Conservation (phyloP, 768 basidiomycete genomes). For the Myochromella boudieri region DNA sequence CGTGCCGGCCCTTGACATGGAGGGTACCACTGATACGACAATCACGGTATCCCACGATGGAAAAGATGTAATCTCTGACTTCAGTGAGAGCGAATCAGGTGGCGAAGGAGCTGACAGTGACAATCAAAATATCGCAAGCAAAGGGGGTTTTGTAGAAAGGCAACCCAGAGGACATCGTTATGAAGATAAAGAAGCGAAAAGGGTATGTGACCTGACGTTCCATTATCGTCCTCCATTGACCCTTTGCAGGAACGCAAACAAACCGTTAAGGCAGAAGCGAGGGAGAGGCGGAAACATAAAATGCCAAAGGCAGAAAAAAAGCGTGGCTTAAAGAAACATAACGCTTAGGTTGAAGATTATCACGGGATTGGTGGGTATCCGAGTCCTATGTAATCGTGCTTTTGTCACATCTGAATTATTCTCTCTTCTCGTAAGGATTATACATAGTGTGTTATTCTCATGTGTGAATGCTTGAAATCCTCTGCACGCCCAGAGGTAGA, state of each 20-base stretch:
- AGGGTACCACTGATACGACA: constrained; percentile 1
- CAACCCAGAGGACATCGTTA: constrained; percentile 84
- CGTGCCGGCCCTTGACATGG: constrained; percentile 34
- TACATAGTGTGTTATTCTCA: too few relatives aligned
- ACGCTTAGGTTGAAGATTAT: constrained; percentile 12
- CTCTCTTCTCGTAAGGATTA: too few relatives aligned
- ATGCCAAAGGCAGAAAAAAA: constrained; percentile 97
- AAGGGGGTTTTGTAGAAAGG: constrained; percentile 47
- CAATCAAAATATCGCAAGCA: constrained; percentile 28
- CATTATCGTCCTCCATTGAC: constrained; percentile 8
- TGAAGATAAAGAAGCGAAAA: constrained; percentile 90
- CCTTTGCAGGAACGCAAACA: constrained; percentile 83
- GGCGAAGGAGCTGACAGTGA: constrained; percentile 20
- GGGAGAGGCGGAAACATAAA: constrained; percentile 88
- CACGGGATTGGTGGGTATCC: too few relatives aligned
- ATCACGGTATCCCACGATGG: constrained; percentile 3
- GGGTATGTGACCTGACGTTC: constrained; percentile 45
- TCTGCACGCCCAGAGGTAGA: too few relatives aligned
- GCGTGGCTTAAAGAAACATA: constrained; percentile 68
- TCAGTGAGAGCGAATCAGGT: constrained; percentile 22
- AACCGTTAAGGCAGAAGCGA: constrained; percentile 79
- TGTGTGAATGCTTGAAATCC: too few relatives aligned
- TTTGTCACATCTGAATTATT: too few relatives aligned
- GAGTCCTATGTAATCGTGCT: too few relatives aligned
- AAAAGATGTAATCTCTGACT: constrained; percentile 8